Evolutionary conservation across 257 asterid genomes (phyloP), one percentile per base, ranked within the genome.

Genomic region (Scutellaria galericulata): DNA sequence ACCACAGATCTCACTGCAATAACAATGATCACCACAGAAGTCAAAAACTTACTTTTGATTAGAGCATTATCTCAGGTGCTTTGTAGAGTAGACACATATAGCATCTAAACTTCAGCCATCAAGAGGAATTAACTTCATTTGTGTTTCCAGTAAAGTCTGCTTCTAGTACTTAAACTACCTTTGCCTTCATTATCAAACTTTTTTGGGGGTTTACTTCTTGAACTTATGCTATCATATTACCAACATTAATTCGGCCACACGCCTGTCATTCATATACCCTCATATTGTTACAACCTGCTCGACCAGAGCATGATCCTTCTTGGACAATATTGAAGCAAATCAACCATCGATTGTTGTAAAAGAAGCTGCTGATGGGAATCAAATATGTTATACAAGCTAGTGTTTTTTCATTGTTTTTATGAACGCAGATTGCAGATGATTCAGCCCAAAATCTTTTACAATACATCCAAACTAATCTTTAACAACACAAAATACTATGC

Each of bases 1-100:
- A 73, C 75, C 72, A 85, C 46, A 37, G 76, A 76, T 75, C 91
- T 82, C 85, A 73, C 95, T 90, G 86, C 77, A 78, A 82, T 64
- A 75, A 78, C 62, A 75, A 72, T 22, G 71, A 40, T 50, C 47
- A 65, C 37, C 9, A 39, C 39, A 57, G 27, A 56, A 61, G 48
- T 56, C 14, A 31, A n/a, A 60, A 61, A 65, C 59, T 22, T 24
- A 24, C 27, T 24, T 18, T 18, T 18, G 18, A 18, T 18, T 18
- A 27, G 3, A 27, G 35, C 35, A 27, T 27, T 45, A 5, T 40
- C 3, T 68, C 72, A 50, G 13, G 15, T 51, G 52, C 22, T 42
- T 65, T 8, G 31, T 12, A 54, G 66, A 44, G 10, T 53, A 10
- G 37, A 20, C 22, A 20, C 41, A 27, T 14, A 39, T 20, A 56